Base-by-base conservation (phyloP, 129 eudicot genomes). In the Silybum marianum region DNA sequence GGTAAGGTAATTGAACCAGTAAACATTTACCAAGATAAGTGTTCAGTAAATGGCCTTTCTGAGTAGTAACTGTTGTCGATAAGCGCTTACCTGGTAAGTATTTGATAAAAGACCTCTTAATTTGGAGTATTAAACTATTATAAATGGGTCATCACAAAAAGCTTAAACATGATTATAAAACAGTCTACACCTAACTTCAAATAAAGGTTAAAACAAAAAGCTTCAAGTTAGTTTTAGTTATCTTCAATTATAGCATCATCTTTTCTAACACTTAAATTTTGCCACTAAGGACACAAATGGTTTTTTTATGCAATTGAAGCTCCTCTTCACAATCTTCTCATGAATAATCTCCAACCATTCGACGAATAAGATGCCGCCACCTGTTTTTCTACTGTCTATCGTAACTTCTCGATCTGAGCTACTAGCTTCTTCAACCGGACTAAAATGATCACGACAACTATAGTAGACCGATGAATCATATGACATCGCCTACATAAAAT, bases 401-500 rank as follows among this genome's bases (percentile, higher is more conserved):
- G 40, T 51, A 24, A 70, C 69, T 73, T 58, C 88, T 68, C 69
- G 85, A 24, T 81, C 69, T 24, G 72, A 25, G 48, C 14, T 77
- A 71, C 60, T 58, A 34, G 44, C 85, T 24, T 68, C 86, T 75
- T 86, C 90, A 71, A 73, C 77, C 8, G 73, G 82, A 48, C 83
- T 84, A 78, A 91, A 91, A 70, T 89, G 85, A 63, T 91, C 98
- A 74, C 80, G 75, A 39, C 96, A 93, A 71, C 82, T 91, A 82
- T 88, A 91, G 85, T 83, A 91, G 71, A 84, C 74, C 32, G 87
- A 36, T 22, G 93, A 83, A 86, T 85, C 92, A 36, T 87, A 85
- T 65, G 75, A 25, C 75, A 66, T 84, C 21, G 78, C 94, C 96
- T 93, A 96, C 79, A 82, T 28, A 78, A 54, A 80, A 54, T 69